Evolutionary conservation across 306 rosid genomes (phyloP).

Genomic region (Oxytropis ochrocephala): DNA sequence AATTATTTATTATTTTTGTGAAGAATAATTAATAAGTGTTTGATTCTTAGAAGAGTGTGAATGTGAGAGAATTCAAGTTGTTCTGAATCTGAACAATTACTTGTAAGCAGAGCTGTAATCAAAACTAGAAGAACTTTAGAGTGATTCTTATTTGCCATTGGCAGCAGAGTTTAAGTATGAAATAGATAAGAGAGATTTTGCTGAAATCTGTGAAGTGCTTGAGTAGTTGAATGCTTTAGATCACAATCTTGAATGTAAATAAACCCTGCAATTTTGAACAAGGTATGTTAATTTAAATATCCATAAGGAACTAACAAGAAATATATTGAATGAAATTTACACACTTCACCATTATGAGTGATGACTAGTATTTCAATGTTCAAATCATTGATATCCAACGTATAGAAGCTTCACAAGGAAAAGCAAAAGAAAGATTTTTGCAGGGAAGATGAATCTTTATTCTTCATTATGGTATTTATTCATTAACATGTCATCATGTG

Average conservation of each 20-base stretch:
- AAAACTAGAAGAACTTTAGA: slow-evolving; percentile 34
- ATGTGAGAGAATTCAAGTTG: slow-evolving; percentile 45
- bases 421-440: slow-evolving; percentile 53
- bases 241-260: background rate
- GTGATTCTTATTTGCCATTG: slow-evolving; percentile 40
- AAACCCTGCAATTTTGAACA: slow-evolving; percentile 29
- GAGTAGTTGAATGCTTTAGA: background rate
- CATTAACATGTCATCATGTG: slow-evolving; percentile 20
- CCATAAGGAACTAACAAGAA: background rate
- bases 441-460: slow-evolving; percentile 41
- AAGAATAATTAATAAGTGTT: slow-evolving; percentile 60
- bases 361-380: background rate
- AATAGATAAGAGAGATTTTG: slow-evolving; percentile 6
- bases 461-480: slow-evolving; percentile 15
- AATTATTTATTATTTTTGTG: too few relatives aligned
- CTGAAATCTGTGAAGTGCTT: background rate
- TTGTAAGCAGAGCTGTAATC: slow-evolving; percentile 21
- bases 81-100: slow-evolving; percentile 37
- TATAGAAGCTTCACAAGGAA: slow-evolving; percentile 26
- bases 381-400: background rate
- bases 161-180: background rate
- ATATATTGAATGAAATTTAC: slow-evolving; percentile 10
- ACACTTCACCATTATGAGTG: background rate
- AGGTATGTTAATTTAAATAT: background rate
- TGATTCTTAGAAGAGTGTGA: slow-evolving; percentile 58